phyloP scores from a whole-genome alignment of 1,284 basidiomycete species.

The Afroboletus lepidellus region DNA sequence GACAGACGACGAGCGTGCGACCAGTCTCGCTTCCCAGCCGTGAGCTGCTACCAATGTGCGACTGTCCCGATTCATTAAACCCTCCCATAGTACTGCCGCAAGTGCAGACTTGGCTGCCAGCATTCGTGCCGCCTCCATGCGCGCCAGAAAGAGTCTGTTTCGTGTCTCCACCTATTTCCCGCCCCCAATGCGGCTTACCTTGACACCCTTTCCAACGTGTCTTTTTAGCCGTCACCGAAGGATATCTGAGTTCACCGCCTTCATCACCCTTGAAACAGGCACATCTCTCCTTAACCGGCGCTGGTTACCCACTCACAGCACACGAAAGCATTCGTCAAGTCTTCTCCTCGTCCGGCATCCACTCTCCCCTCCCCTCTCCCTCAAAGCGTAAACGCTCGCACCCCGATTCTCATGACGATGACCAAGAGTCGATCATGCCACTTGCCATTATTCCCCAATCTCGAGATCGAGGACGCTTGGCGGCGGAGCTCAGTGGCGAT shows the following conservation, averaged over 20 bases:
- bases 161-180: constrained; percentile 14
- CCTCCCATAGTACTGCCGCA: constrained; percentile 16
- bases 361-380: constrained; percentile 34
- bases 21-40: constrained; percentile 30
- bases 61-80: constrained; percentile 10
- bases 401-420: constrained; percentile 27
- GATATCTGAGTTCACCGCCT: constrained; percentile 32
- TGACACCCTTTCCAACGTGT: constrained; percentile 25
- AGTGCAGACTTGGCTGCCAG: constrained; percentile 28
- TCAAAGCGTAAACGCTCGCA: constrained; percentile 34
- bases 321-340: constrained; percentile 35
- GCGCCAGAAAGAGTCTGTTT: constrained; percentile 35
- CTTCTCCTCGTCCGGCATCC: constrained; percentile 27
- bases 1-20: constrained; percentile 40
- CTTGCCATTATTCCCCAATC: constrained; percentile 14
- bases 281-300: constrained; percentile 23
- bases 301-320: constrained; percentile 24
- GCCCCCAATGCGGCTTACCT: constrained; percentile 28
- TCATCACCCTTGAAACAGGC: constrained; percentile 32
- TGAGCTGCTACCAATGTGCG: constrained; percentile 12
- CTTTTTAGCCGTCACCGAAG: constrained; percentile 33
- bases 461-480: constrained; percentile 25
- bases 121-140: constrained; percentile 36
- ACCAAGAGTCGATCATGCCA: constrained; percentile 17
- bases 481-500: constrained; percentile 28